A percentile compares a stretch with the other conserved stretches of the same genome.
These are phyloP conservation scores for Russula sp. DNA, from an alignment of 768 basidiomycete genomes.

Conservation along the genomic window DNA sequence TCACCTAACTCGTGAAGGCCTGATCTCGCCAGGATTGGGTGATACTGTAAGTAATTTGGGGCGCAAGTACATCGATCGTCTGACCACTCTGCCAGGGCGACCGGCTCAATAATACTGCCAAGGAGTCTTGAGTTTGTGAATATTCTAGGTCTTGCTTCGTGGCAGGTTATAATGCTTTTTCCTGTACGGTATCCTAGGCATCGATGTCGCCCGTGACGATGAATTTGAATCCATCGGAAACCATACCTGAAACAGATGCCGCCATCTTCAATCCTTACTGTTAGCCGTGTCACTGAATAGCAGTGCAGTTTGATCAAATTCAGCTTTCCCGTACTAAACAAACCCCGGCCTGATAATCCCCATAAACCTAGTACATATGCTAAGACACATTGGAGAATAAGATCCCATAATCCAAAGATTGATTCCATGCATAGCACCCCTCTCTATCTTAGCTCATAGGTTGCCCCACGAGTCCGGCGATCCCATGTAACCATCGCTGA, in stretches of 20 bases:
- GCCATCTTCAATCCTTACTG: background rate
- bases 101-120: conserved; percentile 66
- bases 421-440: background rate
- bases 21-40: conserved; percentile 87
- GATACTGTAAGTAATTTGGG: conserved; percentile 59
- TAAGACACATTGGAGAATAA: background rate
- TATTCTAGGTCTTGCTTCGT: background rate
- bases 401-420: background rate
- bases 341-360: background rate
- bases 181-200: background rate
- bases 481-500: background rate
- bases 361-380: background rate
- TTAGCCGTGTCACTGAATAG: background rate
- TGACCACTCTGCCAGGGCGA: conserved; percentile 53
- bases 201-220: background rate
- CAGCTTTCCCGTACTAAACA: background rate
- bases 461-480: background rate
- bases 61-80: background rate
- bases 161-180: background rate
- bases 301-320: background rate
- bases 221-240: background rate
- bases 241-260: background rate
- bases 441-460: background rate
- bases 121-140: conserved; percentile 1
- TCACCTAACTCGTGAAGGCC: conserved; percentile 62